Percentiles rank a stretch among this genome's conserved stretches.
phyloP scores from a whole-genome alignment of 1,284 basidiomycete genomes.

The Malassezia vespertilionis region DNA sequence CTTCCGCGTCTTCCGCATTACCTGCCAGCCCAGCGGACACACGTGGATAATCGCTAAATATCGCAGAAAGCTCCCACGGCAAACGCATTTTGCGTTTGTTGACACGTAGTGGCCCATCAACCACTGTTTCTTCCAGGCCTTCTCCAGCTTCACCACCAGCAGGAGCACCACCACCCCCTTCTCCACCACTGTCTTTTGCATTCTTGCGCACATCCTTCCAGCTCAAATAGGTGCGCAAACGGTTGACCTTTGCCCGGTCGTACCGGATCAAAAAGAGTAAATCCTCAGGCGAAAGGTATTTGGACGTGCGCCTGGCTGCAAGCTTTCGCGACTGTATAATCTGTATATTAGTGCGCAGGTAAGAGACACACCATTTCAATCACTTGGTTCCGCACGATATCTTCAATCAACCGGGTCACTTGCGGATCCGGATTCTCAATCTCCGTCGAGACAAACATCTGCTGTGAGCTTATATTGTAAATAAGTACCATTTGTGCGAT shows the following conservation, averaged over 20 bases:
- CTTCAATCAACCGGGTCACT: conserved; percentile 82
- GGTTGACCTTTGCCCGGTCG: conserved; percentile 85
- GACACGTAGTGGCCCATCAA: conserved; percentile 58
- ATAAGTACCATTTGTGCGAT: conserved; percentile 65
- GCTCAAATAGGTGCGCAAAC: conserved; percentile 81
- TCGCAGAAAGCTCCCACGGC: conserved; percentile 87
- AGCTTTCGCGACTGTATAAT: conserved; percentile 78
- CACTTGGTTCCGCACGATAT: conserved; percentile 84
- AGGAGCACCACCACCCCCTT: conserved; percentile 49
- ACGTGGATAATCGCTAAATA: conserved; percentile 57
- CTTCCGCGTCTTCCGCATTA: conserved; percentile 81
- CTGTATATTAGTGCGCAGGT: conserved; percentile 52
- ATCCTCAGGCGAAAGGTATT: conserved; percentile 80
- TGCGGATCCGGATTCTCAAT: conserved; percentile 77
- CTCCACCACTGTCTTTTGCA: conserved; percentile 62
- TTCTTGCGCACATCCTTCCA: conserved; percentile 97
- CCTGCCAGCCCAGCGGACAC: conserved; percentile 53
- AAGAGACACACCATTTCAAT: conserved; percentile 66
- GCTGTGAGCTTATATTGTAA: background rate
- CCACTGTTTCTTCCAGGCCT: conserved; percentile 19
- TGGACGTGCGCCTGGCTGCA: conserved; percentile 68
- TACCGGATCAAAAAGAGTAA: conserved; percentile 91
- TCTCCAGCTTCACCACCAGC: conserved; percentile 15
- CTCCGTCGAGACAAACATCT: conserved; percentile 97
- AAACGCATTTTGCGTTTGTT: conserved; percentile 89